phyloP scores from a whole-genome alignment of 352 stramenopile species.

The Phytophthora rubi region DNA sequence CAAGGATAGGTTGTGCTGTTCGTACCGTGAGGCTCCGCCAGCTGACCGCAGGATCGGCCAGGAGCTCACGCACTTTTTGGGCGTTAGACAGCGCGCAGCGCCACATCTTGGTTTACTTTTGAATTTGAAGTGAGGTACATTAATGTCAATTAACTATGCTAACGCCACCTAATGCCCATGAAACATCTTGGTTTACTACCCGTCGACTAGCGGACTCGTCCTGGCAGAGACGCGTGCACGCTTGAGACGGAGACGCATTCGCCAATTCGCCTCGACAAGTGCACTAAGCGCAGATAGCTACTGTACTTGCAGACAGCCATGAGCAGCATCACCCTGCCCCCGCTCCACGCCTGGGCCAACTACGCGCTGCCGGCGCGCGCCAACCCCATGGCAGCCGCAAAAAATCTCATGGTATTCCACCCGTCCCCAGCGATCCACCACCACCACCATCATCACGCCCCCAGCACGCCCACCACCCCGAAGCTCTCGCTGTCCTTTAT shows the following conservation, averaged over 20 bases:
- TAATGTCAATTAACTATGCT: too few species aligned
- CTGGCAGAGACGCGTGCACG: slow-evolving; percentile 15
- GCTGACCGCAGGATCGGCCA: slow-evolving; percentile 19
- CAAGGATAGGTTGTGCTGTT: slow-evolving; percentile 36
- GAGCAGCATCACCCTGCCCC: slow-evolving; percentile 23
- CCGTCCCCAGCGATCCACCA: slow-evolving; percentile 2
- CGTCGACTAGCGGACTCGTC: slow-evolving; percentile 10
- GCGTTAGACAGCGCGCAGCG: slow-evolving; percentile 13
- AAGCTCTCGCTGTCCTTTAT: slow-evolving; percentile 35
- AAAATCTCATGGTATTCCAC: slow-evolving; percentile 19
- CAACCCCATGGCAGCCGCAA: slow-evolving; percentile 9
- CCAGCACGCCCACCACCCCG: slow-evolving; percentile 8
- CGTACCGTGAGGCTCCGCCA: slow-evolving; percentile 22
- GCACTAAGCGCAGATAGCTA: slow-evolving; percentile 8
- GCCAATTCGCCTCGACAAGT: slow-evolving; percentile 6
- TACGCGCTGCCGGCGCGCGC: slow-evolving; percentile 7
- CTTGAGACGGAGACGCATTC: slow-evolving; percentile 22
- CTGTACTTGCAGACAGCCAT: background rate
- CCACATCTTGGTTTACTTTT: slow-evolving; percentile 29
- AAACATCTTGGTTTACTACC: slow-evolving; percentile 28
- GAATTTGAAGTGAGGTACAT: too few species aligned
- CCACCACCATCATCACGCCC: background rate
- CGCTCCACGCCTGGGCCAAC: slow-evolving; percentile 15
- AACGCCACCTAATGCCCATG: too few species aligned
- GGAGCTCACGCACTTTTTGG: slow-evolving; percentile 5